Evolutionary conservation across 768 basidiomycete species (phyloP).

Genomic region (Tubosaeta sp.): DNA sequence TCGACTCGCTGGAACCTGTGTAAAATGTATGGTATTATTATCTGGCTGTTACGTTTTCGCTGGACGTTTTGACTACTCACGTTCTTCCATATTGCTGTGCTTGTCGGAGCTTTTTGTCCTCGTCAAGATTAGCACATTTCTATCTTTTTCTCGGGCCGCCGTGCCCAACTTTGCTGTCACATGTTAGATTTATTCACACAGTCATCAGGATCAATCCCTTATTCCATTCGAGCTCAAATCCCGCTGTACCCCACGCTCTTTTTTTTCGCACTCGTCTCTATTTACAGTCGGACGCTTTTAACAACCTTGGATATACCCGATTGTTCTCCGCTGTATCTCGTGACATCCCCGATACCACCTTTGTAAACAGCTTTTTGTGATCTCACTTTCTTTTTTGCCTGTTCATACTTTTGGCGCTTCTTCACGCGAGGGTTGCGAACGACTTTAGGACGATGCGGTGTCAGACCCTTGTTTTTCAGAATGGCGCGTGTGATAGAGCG

Average conservation of each 20-base stretch:
- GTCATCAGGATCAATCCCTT: constrained; percentile 3
- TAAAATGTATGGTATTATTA: constrained; percentile 27
- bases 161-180: constrained; percentile 4
- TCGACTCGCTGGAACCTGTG: constrained; percentile 11
- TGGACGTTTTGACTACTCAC: constrained; percentile 8
- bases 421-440: constrained; percentile 98
- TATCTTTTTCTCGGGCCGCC: constrained; percentile 12
- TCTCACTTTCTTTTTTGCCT: constrained; percentile 88
- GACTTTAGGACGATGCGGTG: constrained; percentile 81
- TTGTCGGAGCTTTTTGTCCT: not conserved
- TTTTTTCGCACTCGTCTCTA: constrained; percentile 1
- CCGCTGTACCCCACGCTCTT: constrained; percentile 7
- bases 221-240: constrained; percentile 7
- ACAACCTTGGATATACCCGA: constrained; percentile 89
- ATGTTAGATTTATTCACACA: constrained; percentile 9
- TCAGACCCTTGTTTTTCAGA: constrained; percentile 90
- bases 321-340: constrained; percentile 86
- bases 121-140: constrained; percentile 12
- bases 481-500: constrained; percentile 88
- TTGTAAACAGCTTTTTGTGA: constrained; percentile 93
- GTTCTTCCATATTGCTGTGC: constrained; percentile 3
- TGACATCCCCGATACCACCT: constrained; percentile 70
- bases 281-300: constrained; percentile 73
- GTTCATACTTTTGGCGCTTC: constrained; percentile 89
- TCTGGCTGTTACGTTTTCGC: constrained; percentile 9